Evolutionary conservation across 495 filamentous ascomycete species (phyloP).

Genomic region (Peziza echinospora): DNA sequence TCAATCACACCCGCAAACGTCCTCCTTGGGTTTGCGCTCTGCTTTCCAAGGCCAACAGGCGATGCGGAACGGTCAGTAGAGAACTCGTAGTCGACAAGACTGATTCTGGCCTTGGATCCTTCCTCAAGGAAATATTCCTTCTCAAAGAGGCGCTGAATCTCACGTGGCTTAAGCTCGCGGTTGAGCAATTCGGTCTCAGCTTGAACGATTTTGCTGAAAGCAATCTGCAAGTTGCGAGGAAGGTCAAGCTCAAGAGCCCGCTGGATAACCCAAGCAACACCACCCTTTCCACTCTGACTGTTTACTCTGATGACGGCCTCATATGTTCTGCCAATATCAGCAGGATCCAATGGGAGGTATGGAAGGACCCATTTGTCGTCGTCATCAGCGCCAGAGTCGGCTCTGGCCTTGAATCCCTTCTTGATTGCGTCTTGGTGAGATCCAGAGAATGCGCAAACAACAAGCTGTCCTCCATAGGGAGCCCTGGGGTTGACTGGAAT

Average conservation of each 20-base stretch:
- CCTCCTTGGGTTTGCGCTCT: constrained; percentile 56
- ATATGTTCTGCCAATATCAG: constrained; percentile 87
- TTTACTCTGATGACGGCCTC: constrained; percentile 97
- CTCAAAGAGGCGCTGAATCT: constrained; percentile 75
- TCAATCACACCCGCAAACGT: constrained; percentile 72
- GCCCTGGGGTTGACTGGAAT: constrained; percentile 77
- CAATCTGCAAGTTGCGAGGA: constrained; percentile 78
- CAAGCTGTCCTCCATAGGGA: constrained; percentile 76
- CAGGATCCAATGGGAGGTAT: constrained; percentile 81
- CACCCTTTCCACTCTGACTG: constrained; percentile 86
- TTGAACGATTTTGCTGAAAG: constrained; percentile 77
- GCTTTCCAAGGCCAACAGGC: constrained; percentile 45
- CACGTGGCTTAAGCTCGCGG: constrained; percentile 59
- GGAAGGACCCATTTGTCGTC: constrained; percentile 52
- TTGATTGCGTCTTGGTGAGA: constrained; percentile 96
- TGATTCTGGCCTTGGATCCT: constrained; percentile 51
- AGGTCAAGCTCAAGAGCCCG: constrained; percentile 75
- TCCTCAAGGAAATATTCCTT: constrained; percentile 60
- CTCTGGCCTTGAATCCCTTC: constrained; percentile 69
- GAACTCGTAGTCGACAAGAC: constrained; percentile 80
- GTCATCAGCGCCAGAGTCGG: constrained; percentile 33
- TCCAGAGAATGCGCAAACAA: constrained; percentile 74
- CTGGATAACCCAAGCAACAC: constrained; percentile 84
- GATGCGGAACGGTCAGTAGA: constrained; percentile 61
- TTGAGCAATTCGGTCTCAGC: constrained; percentile 46